These are phyloP conservation scores for Aspergillus floridensis DNA, from an alignment of 2,329 filamentous ascomycete species.

Conservation along the genomic window DNA sequence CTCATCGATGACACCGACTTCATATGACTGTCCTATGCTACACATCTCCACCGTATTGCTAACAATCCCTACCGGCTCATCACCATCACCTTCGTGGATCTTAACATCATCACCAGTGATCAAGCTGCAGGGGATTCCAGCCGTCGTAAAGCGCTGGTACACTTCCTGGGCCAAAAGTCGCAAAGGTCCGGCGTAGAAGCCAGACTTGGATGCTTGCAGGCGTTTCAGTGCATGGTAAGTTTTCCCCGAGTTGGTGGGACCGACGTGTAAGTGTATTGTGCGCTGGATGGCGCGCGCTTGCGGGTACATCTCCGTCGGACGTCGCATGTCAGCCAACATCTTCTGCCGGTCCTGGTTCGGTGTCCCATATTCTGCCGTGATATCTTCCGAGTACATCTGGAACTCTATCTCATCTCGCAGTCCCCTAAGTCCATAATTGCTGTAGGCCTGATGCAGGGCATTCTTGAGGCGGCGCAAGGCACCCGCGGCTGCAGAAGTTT, in stretches of 20 bases:
- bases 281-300: conserved; percentile 75
- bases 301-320: conserved; percentile 89
- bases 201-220: conserved; percentile 70
- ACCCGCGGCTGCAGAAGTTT: conserved; percentile 10
- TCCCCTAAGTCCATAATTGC: conserved; percentile 51
- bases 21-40: conserved; percentile 57
- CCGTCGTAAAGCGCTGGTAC: conserved; percentile 79
- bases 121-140: conserved; percentile 72
- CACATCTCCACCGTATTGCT: conserved; percentile 97
- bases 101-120: conserved; percentile 89
- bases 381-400: conserved; percentile 65
- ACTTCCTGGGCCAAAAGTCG: conserved; percentile 89
- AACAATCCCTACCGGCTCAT: conserved; percentile 55
- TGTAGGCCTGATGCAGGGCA: conserved; percentile 58
- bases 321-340: conserved; percentile 76
- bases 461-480: conserved; percentile 25
- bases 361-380: conserved; percentile 57
- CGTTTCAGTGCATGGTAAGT: conserved; percentile 90
- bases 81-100: conserved; percentile 59
- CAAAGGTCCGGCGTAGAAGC: conserved; percentile 88
- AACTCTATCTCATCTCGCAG: conserved; percentile 62
- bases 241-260: conserved; percentile 96
- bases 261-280: conserved; percentile 87
- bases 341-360: conserved; percentile 59
- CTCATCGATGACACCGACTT: conserved; percentile 95